Conservation (phyloP, 352 stramenopile genomes). For the Phytophthora sp. region DNA sequence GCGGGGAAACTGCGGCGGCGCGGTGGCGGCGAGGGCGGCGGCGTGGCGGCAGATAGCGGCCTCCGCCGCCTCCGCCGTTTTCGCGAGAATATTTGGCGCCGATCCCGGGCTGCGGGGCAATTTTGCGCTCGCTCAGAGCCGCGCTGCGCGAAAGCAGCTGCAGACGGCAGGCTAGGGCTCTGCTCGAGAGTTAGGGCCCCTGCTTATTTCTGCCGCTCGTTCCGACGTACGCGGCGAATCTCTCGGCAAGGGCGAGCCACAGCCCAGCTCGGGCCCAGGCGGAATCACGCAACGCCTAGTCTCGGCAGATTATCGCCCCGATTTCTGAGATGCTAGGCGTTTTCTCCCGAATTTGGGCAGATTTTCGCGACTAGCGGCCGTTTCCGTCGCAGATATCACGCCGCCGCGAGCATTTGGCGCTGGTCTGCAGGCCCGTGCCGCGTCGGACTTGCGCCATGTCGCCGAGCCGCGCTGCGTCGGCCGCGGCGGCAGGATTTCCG, state of each 20-base stretch:
- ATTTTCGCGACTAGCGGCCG: slow-evolving; percentile 4
- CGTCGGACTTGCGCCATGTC: no score
- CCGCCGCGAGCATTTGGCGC: no score
- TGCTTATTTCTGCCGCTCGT: slow-evolving; percentile 32
- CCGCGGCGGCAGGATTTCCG: slow-evolving; percentile 21
- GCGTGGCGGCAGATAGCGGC: no score
- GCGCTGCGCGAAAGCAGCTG: slow-evolving; percentile 25
- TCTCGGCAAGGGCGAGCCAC: not conserved
- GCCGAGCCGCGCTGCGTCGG: not conserved
- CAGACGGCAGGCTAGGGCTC: no score
- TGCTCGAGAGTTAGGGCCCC: no score
- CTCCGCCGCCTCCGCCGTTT: no score
- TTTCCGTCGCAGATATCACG: slow-evolving; percentile 17
- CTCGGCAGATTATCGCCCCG: not conserved
- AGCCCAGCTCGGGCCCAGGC: not conserved
- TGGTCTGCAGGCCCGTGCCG: no score
- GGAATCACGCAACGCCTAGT: slow-evolving; percentile 11
- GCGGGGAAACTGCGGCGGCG: no score
- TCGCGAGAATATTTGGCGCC: slow-evolving; percentile 25
- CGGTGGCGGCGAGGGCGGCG: no score
- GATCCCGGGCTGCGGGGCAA: slow-evolving; percentile 9
- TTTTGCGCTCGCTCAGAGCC: not conserved
- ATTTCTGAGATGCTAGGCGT: slow-evolving; percentile 6
- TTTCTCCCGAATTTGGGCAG: not conserved
- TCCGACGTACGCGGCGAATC: slow-evolving; percentile 11